A percentile compares a stretch with the other conserved stretches of the same genome.
Evolutionary conservation across 306 rosid genomes (phyloP).

Genomic region (Malus domestica): ASM211411v1 NC_041803.1:14455001-14455500

Average conservation of each 20-base stretch:
- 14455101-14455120: slow-evolving; percentile 16
- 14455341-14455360: neutral
- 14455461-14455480: neutral
- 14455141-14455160: slow-evolving; percentile 30
- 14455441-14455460: neutral
- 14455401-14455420: neutral
- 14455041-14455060: slow-evolving; percentile 10
- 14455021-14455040: slow-evolving; percentile 6
- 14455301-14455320: neutral
- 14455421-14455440: neutral
- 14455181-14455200: slow-evolving; percentile 18
- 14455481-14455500: no score
- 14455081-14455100: neutral
- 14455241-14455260: slow-evolving; percentile 26
- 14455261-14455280: slow-evolving; percentile 52
- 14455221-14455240: slow-evolving; percentile 33
- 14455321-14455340: neutral
- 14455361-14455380: neutral
- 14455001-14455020: neutral
- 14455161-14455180: slow-evolving; percentile 34
- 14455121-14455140: slow-evolving; percentile 25
- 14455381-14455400: no score
- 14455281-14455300: slow-evolving; percentile 35
- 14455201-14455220: slow-evolving; percentile 30
- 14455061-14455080: neutral